Evolutionary conservation across 2,329 filamentous ascomycete species (phyloP).

Genomic region (Fusarium sp.): DNA sequence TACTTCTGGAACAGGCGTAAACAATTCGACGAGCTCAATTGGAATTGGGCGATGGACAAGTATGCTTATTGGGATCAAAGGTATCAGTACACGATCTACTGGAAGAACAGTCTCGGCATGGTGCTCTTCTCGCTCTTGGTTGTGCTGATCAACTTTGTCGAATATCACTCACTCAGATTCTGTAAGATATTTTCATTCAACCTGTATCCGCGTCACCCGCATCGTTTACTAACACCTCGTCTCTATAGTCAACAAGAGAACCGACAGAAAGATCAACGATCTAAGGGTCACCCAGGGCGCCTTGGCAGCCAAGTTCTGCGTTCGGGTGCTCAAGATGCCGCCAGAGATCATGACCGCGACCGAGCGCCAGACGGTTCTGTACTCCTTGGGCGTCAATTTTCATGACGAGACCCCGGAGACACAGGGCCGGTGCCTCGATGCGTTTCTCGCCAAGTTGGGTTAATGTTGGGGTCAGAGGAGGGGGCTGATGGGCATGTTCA

Average conservation of each 20-base stretch:
- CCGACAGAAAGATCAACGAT: background rate
- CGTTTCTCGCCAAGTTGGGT: background rate
- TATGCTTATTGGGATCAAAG: background rate
- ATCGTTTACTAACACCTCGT: background rate
- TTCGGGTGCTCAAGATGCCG: background rate
- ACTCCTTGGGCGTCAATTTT: background rate
- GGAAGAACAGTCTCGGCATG: background rate
- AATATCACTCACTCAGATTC: background rate
- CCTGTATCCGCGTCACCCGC: background rate
- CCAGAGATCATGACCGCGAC: background rate
- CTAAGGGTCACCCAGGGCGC: background rate
- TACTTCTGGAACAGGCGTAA: background rate
- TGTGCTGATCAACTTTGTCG: background rate
- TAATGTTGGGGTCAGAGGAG: no score
- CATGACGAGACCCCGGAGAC: background rate
- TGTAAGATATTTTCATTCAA: background rate
- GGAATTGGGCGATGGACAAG: background rate
- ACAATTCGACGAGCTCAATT: background rate
- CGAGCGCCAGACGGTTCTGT: background rate
- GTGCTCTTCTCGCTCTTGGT: background rate
- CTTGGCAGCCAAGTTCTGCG: background rate
- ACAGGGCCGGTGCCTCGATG: background rate
- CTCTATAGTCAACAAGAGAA: background rate
- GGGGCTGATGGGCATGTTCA: background rate
- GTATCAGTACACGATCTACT: background rate